phyloP scores from a whole-genome alignment of 140 eudicot genomes.

The Bidens hawaiensis region DNA sequence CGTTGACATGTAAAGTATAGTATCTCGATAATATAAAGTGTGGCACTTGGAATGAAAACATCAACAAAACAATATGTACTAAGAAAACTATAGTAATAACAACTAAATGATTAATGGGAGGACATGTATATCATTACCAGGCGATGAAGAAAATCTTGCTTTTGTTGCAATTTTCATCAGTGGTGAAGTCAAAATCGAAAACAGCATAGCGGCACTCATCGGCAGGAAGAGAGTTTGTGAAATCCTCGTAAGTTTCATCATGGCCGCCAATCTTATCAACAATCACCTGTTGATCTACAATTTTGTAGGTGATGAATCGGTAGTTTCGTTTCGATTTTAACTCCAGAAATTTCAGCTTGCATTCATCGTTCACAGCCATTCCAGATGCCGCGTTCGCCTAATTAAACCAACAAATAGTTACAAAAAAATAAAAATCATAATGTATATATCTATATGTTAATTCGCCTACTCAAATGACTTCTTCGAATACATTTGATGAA shows the following conservation, averaged over 20 bases:
- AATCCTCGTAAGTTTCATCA: slow-evolving; percentile 64
- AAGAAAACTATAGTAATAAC: too few relatives aligned
- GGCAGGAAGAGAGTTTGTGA: slow-evolving; percentile 72
- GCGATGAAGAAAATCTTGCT: slow-evolving; percentile 96
- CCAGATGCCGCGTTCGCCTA: slow-evolving; percentile 80
- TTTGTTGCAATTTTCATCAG: slow-evolving; percentile 87
- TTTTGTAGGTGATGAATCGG: slow-evolving; percentile 70
- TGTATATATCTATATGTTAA: too few relatives aligned
- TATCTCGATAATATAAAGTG: too few relatives aligned
- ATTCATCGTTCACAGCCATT: slow-evolving; percentile 68
- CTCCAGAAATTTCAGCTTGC: slow-evolving; percentile 72
- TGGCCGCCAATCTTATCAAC: slow-evolving; percentile 76
- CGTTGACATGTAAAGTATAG: too few relatives aligned
- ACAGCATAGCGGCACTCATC: slow-evolving; percentile 95
- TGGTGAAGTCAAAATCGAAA: slow-evolving; percentile 78
- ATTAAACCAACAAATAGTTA: background rate
- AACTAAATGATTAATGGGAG: background rate
- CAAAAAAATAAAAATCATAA: too few relatives aligned
- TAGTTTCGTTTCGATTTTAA: slow-evolving; percentile 64
- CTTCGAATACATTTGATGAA: background rate
- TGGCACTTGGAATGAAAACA: too few relatives aligned
- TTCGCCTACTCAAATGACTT: background rate
- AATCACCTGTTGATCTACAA: slow-evolving; percentile 71
- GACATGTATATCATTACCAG: slow-evolving; percentile 53
- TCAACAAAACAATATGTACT: too few relatives aligned